Conservation (phyloP, 306 rosid species). For the Fagus crenata region DNA sequence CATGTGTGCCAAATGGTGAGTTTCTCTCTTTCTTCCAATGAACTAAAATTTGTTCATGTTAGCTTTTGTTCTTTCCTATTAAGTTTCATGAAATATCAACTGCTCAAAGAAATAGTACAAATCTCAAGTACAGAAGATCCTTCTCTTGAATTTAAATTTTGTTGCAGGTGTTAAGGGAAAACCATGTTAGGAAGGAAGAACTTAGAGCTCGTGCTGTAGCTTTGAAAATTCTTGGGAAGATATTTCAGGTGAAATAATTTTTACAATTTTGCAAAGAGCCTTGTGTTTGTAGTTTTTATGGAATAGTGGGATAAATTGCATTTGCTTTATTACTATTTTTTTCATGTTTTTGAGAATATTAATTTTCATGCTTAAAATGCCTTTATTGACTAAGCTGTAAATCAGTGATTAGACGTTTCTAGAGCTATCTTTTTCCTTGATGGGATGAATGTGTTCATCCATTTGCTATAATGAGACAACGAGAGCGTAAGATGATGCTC, state of each 20-base stretch:
- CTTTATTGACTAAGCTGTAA: not conserved
- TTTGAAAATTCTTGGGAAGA: slow-evolving; percentile 78
- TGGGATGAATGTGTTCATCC: not conserved
- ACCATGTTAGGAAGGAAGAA: slow-evolving; percentile 66
- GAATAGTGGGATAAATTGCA: not conserved
- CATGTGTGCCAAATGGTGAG: slow-evolving; percentile 95
- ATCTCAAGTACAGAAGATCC: slow-evolving; percentile 4
- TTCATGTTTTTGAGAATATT: no score
- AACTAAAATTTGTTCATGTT: not conserved
- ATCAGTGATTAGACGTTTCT: not conserved
- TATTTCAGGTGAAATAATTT: slow-evolving; percentile 61
- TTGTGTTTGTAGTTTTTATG: not conserved
- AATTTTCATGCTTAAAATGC: not conserved
- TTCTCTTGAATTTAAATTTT: slow-evolving; percentile 13
- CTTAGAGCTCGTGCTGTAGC: slow-evolving; percentile 80
- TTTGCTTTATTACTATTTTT: not conserved
- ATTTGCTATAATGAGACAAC: not conserved
- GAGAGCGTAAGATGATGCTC: not conserved
- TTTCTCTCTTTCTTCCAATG: slow-evolving; percentile 22
- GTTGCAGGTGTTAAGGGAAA: slow-evolving; percentile 78
- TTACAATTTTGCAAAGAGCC: not conserved
- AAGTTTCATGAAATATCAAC: slow-evolving; percentile 12
- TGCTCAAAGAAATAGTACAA: not conserved
- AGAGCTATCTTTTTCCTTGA: not conserved
- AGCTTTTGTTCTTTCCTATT: not conserved